Evolutionary conservation across 2,329 filamentous ascomycete species (phyloP), one percentile per base, ranked within the genome.

Genomic region (Paecilomyces formosus): DNA sequence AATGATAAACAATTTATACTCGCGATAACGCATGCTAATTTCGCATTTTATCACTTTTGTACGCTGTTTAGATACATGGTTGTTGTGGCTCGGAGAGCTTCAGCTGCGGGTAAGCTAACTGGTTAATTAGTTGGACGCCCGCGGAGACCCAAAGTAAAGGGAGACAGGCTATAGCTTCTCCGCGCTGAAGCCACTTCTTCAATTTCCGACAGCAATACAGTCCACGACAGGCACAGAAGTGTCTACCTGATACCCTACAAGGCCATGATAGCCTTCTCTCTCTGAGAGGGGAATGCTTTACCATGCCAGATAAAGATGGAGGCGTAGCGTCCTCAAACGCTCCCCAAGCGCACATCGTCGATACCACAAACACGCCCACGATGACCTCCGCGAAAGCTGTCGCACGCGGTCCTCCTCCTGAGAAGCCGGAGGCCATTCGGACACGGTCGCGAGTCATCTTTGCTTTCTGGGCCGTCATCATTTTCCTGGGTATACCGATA

Each of bases 401-500:
- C 30, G 65, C 65, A 56, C 66, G 81, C 63, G 71, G 78, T 55
- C 88, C 90, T n/a, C 90, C 92, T 39, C 87, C 90, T 30, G 92
- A 97, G 78, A 88, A 85, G 63, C 76, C 83, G 21, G 81, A 87
- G 64, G 86, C 88, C 62, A 79, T 88, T 55, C 84, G 83, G 69
- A 84, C 88, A 59, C 87, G 94, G 57, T 84, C 85, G 54, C 80
- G 81, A 62, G 88, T 97, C 55, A 86, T 99, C 62, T 73, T 89
- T 61, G 93, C 93, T 8, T 97, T 97, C 74, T 99, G 94, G 94
- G 79, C 86, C 4, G 85, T 97, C 39, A 90, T 96, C 6, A 72
- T 96, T 6, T 82, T 88, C 30, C 77, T 99, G 5, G 94, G 94
- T 2, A 74, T 99, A 64, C 94, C 94, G 58, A 88, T 96, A 83